These are phyloP conservation scores for Naematelia encephala DNA, from an alignment of 768 basidiomycete genomes.

Conservation along the genomic window DNA sequence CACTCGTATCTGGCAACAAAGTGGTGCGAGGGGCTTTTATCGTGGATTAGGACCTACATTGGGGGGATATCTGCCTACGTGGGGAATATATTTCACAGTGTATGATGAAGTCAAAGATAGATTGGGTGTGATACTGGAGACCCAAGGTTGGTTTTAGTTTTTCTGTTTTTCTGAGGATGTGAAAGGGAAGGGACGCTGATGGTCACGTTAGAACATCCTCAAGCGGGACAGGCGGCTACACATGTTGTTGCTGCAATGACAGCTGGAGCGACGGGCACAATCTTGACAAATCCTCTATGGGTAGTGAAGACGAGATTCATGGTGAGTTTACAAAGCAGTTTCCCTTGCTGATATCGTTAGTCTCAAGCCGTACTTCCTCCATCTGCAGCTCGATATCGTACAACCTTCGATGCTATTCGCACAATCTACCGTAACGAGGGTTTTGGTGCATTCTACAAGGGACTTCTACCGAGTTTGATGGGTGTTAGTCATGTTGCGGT, in stretches of 20 bases:
- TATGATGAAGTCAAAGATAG: conserved; percentile 90
- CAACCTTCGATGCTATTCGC: conserved; percentile 82
- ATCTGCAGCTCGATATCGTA: conserved; percentile 72
- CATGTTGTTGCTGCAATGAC: conserved; percentile 95
- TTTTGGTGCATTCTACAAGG: conserved; percentile 83
- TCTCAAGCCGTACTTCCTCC: conserved; percentile 64
- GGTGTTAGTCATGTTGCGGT: conserved; percentile 94
- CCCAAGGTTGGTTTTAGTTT: no score
- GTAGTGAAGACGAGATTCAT: conserved; percentile 99
- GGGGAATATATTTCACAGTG: conserved; percentile 98
- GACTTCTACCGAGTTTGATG: conserved; percentile 83
- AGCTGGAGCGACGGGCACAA: conserved; percentile 88
- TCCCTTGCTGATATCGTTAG: conserved; percentile 52
- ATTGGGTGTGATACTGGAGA: conserved; percentile 73
- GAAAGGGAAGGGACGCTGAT: conserved; percentile 45
- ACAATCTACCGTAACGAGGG: conserved; percentile 92
- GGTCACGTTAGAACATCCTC: conserved; percentile 50
- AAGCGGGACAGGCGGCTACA: background rate
- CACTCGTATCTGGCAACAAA: conserved; percentile 59
- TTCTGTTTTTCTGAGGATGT: no score
- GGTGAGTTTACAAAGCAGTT: conserved; percentile 60
- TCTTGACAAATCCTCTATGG: conserved; percentile 94
- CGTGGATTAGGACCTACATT: conserved; percentile 96
- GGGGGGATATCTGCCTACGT: conserved; percentile 93
- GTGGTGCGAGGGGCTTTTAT: conserved; percentile 86